Conservation (phyloP, 495 filamentous ascomycete species). For the Neurospora tetraspora region DNA sequence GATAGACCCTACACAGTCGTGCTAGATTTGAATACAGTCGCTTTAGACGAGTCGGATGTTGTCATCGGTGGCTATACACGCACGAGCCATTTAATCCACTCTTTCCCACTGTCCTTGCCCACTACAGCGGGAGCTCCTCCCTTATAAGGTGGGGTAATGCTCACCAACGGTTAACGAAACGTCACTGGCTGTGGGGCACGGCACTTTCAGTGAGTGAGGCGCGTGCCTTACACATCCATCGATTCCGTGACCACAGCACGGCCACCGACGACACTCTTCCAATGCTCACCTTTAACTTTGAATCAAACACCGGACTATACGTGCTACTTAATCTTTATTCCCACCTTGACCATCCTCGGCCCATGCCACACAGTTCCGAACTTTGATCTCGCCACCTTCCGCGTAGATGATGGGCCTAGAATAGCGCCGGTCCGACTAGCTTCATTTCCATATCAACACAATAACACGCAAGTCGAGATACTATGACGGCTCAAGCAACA, state of each 20-base stretch:
- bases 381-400: neutral
- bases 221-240: neutral
- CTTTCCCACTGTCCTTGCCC: neutral
- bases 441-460: neutral
- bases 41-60: no score
- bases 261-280: neutral
- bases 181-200: neutral
- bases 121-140: neutral
- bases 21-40: no score
- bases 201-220: neutral
- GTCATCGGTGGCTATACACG: no score
- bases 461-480: neutral
- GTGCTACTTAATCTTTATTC: neutral
- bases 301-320: neutral
- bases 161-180: neutral
- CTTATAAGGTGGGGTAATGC: neutral
- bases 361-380: neutral
- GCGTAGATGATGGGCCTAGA: neutral
- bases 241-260: neutral
- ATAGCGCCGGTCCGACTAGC: no score
- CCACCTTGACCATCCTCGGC: neutral
- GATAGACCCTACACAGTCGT: no score
- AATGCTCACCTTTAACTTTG: neutral
- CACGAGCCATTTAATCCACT: neutral
- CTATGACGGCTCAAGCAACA: constrained; percentile 7